Evolutionary conservation across 2,329 filamentous ascomycete genomes (phyloP).

Genomic region (Nigrospora sphaerica): DNA sequence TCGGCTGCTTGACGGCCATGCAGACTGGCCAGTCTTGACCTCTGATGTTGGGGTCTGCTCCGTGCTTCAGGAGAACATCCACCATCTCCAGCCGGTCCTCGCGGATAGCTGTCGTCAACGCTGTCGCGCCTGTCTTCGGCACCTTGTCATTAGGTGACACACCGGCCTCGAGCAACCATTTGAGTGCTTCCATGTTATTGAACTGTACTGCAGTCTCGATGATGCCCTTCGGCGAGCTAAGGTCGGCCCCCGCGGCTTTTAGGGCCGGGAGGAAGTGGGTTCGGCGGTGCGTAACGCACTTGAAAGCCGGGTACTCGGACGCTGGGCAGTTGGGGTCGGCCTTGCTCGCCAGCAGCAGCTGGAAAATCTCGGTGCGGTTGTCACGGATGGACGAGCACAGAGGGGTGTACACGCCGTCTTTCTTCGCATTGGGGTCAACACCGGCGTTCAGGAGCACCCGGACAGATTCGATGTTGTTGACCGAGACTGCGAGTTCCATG

Average conservation of each 20-base stretch:
- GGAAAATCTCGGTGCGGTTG: constrained; percentile 54
- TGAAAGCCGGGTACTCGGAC: constrained; percentile 60
- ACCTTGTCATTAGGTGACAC: constrained; percentile 54
- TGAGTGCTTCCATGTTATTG: constrained; percentile 54
- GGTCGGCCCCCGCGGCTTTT: constrained; percentile 52
- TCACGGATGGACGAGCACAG: constrained; percentile 63
- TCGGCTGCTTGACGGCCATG: constrained; percentile 58
- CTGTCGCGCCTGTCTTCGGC: constrained; percentile 47
- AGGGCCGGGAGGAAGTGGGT: constrained; percentile 53
- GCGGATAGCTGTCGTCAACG: constrained; percentile 59
- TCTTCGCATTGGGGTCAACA: constrained; percentile 54
- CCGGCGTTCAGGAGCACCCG: constrained; percentile 49
- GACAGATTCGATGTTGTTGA: constrained; percentile 58
- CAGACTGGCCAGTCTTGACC: constrained; percentile 66
- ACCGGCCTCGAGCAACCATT: constrained; percentile 53
- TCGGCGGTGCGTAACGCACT: constrained; percentile 60
- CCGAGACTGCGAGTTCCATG: constrained; percentile 55
- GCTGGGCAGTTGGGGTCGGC: constrained; percentile 58
- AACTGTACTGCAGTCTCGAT: constrained; percentile 56
- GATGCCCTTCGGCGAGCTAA: constrained; percentile 55
- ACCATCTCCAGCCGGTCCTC: constrained; percentile 53
- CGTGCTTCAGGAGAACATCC: constrained; percentile 40
- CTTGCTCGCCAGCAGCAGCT: constrained; percentile 47
- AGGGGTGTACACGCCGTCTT: constrained; percentile 61
- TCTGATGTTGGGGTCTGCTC: constrained; percentile 42